Evolutionary conservation across 139 green algal genomes (phyloP).

Genomic region (Axilococcus clingmanii): DNA sequence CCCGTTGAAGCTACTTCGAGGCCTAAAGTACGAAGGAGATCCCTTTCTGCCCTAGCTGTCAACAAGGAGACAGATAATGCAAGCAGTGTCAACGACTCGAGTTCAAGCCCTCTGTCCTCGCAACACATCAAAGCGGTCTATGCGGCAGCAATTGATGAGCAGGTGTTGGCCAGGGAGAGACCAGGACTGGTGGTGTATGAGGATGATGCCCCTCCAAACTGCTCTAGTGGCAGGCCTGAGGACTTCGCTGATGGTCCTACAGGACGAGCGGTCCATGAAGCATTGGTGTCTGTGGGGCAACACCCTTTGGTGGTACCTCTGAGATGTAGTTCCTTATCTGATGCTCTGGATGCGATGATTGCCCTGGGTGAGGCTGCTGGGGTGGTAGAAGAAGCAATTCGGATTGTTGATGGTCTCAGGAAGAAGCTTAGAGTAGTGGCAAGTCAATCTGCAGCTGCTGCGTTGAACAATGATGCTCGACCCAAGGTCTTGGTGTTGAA

Average conservation of each 20-base stretch:
- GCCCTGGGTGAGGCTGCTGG: slow-evolving; percentile 58
- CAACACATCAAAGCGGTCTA: background rate
- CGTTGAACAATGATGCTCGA: background rate
- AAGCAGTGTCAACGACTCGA: background rate
- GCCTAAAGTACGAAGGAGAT: slow-evolving; percentile 20
- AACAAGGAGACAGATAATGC: background rate
- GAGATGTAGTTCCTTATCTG: slow-evolving; percentile 38
- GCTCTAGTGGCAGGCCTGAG: background rate
- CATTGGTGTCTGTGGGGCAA: slow-evolving; percentile 23
- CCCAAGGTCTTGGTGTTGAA: slow-evolving; percentile 60
- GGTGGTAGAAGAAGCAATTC: slow-evolving; percentile 35
- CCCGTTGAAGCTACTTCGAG: slow-evolving; percentile 34
- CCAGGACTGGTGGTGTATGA: slow-evolving; percentile 59
- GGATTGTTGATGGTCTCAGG: slow-evolving; percentile 59
- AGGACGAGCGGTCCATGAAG: slow-evolving; percentile 8
- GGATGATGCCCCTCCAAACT: background rate
- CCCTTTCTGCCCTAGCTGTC: background rate
- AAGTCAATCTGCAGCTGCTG: slow-evolving; percentile 20
- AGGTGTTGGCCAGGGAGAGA: slow-evolving; percentile 42
- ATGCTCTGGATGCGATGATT: slow-evolving; percentile 74
- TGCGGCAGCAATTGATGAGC: slow-evolving; percentile 41
- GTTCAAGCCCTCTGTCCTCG: background rate
- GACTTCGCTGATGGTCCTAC: background rate
- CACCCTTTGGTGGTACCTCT: slow-evolving; percentile 20
- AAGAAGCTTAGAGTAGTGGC: slow-evolving; percentile 47